Conservation (phyloP, 2,329 filamentous ascomycete genomes). For the Cadophora sp. region DNA sequence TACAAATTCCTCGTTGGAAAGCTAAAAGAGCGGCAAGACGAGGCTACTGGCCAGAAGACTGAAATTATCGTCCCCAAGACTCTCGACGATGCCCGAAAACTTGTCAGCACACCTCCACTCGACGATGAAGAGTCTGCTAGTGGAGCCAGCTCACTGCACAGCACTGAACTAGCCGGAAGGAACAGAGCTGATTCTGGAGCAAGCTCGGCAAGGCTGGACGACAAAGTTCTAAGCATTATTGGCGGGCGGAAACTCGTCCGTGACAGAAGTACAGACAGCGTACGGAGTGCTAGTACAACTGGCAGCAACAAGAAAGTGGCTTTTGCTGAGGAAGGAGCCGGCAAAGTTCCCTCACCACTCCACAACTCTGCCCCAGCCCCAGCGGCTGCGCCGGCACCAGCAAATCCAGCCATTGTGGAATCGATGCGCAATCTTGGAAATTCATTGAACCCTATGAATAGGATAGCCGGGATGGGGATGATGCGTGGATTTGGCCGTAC, state of each 20-base stretch:
- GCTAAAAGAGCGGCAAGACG: constrained; percentile 72
- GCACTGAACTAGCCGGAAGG: constrained; percentile 39
- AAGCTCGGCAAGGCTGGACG: constrained; percentile 59
- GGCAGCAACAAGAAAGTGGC: constrained; percentile 64
- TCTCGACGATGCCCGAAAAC: constrained; percentile 87
- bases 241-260: constrained; percentile 66
- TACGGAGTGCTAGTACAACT: constrained; percentile 56
- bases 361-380: constrained; percentile 38
- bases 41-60: constrained; percentile 51
- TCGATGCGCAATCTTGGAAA: constrained; percentile 83
- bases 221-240: constrained; percentile 74
- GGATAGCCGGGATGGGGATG: constrained; percentile 75
- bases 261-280: constrained; percentile 80
- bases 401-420: constrained; percentile 72
- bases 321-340: constrained; percentile 51
- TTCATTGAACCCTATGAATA: constrained; percentile 81
- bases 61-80: constrained; percentile 79
- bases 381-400: constrained; percentile 39
- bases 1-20: constrained; percentile 93
- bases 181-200: constrained; percentile 43
- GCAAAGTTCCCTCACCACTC: constrained; percentile 46
- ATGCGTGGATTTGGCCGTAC: constrained; percentile 77
- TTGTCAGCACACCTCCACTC: constrained; percentile 76
- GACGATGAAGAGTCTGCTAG: constrained; percentile 47
- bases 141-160: constrained; percentile 60